Conservation (phyloP, 2,329 filamentous ascomycete genomes). For the Colletotrichum horii region DNA sequence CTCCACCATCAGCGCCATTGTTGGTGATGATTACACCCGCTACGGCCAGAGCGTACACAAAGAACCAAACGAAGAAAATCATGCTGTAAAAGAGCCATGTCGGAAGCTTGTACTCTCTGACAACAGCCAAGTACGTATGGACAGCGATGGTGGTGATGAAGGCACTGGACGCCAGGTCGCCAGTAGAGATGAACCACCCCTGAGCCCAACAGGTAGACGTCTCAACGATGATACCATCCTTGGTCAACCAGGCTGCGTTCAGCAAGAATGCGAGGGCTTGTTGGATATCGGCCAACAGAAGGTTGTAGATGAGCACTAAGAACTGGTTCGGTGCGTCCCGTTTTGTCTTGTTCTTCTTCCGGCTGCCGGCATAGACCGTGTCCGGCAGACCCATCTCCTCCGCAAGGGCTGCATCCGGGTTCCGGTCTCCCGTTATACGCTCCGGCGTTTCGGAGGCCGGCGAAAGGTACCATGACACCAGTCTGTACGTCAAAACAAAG, state of each 20-base stretch:
- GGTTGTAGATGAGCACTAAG: constrained; percentile 63
- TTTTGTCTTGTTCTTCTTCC: constrained; percentile 8
- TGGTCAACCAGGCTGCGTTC: constrained; percentile 55
- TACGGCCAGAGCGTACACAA: constrained; percentile 31
- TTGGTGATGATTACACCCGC: constrained; percentile 7
- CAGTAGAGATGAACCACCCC: constrained; percentile 62
- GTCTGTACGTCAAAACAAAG: constrained; percentile 37
- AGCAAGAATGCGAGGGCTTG: constrained; percentile 62
- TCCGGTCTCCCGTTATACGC: constrained; percentile 29
- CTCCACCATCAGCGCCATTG: constrained; percentile 6
- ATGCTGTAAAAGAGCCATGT: constrained; percentile 46
- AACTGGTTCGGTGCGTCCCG: constrained; percentile 55
- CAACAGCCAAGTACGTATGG: constrained; percentile 61
- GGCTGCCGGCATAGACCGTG: constrained; percentile 26
- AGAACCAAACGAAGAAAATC: constrained; percentile 52
- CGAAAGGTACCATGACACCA: constrained; percentile 37
- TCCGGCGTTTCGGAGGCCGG: constrained; percentile 28
- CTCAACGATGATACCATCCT: constrained; percentile 51
- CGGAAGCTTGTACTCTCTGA: constrained; percentile 53
- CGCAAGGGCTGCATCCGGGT: constrained; percentile 32
- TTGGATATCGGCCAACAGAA: constrained; percentile 63
- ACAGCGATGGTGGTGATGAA: constrained; percentile 63
- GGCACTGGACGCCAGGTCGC: constrained; percentile 60
- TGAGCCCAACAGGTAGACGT: constrained; percentile 57
- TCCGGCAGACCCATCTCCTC: constrained; percentile 26